Percentiles rank a stretch among this genome's conserved stretches.
phyloP scores from a whole-genome alignment of 2,329 filamentous ascomycete species.

The Chaetomiaceae sp. region DNA sequence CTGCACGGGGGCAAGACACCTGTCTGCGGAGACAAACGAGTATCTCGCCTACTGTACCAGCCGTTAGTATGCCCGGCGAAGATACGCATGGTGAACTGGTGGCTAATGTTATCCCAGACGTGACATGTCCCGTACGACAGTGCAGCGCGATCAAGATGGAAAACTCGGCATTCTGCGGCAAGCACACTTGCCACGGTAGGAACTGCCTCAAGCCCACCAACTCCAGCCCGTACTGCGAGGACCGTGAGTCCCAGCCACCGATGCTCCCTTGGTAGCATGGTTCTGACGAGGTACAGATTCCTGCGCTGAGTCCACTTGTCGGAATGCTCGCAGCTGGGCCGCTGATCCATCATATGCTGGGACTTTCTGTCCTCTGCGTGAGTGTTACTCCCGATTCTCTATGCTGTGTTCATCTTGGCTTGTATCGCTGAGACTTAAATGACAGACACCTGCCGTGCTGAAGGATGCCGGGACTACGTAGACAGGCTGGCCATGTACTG shows the following conservation, averaged over 20 bases:
- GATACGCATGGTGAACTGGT: neutral
- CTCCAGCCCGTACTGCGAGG: constrained; percentile 16
- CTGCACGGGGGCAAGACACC: constrained; percentile 21
- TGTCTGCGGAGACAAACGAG: constrained; percentile 14
- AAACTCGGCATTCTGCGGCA: constrained; percentile 16
- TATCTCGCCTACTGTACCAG: constrained; percentile 20
- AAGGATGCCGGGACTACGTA: constrained; percentile 20
- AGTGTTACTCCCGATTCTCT: too few relatives aligned
- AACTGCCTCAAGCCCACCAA: constrained; percentile 14
- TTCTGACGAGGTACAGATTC: constrained; percentile 11
- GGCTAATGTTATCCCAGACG: constrained; percentile 14
- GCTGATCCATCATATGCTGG: neutral
- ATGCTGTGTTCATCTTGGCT: too few relatives aligned
- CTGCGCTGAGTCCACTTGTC: constrained; percentile 16
- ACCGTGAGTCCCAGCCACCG: constrained; percentile 15
- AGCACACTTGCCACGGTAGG: constrained; percentile 23
- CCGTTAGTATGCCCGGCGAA: constrained; percentile 11
- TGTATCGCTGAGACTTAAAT: too few relatives aligned
- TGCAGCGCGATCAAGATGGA: constrained; percentile 20
- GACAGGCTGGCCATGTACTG: constrained; percentile 21
- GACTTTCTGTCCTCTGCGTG: constrained; percentile 21
- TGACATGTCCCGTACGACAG: constrained; percentile 14
- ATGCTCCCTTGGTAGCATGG: neutral
- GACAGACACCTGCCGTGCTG: constrained; percentile 22
- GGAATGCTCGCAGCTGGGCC: constrained; percentile 6